phyloP scores from a whole-genome alignment of 2,329 filamentous ascomycete species.

The Nemania bipapillata region DNA sequence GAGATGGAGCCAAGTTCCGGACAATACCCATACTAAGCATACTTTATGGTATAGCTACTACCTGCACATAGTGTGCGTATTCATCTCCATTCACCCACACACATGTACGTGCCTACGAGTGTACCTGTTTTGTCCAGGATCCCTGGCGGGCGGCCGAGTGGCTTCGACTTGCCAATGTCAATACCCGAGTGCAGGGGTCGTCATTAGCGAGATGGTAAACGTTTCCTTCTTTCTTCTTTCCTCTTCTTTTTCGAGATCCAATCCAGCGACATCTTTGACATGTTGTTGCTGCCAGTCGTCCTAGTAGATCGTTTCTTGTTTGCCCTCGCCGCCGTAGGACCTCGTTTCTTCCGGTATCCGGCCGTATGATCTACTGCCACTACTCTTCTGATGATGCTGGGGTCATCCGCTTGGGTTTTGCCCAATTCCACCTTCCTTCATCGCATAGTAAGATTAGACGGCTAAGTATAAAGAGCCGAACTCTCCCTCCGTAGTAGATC shows the following conservation, averaged over 20 bases:
- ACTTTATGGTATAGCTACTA: too few species aligned
- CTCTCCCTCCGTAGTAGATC: neutral
- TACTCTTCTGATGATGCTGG: neutral
- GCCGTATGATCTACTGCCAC: conserved; percentile 18
- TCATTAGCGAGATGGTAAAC: neutral
- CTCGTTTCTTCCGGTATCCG: conserved; percentile 19
- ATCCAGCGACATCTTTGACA: neutral
- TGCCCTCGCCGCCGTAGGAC: conserved; percentile 14
- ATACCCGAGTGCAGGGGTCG: conserved; percentile 20
- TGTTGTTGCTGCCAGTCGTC: conserved; percentile 2
- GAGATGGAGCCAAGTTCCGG: conserved; percentile 1
- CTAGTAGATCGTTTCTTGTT: conserved; percentile 5
- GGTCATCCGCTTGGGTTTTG: neutral
- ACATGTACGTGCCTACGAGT: neutral
- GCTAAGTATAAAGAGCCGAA: neutral
- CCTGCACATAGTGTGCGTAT: neutral
- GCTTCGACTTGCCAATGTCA: conserved; percentile 16
- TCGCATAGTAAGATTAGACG: neutral
- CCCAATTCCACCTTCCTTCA: neutral
- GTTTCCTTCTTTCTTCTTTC: neutral
- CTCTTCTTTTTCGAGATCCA: conserved; percentile 12
- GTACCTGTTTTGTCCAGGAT: conserved; percentile 11
- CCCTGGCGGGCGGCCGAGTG: conserved; percentile 9
- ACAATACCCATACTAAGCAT: too few species aligned
- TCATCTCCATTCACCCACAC: neutral